Evolutionary conservation across 495 filamentous ascomycete genomes (phyloP).

Genomic region (Neurospora cerealis): DNA sequence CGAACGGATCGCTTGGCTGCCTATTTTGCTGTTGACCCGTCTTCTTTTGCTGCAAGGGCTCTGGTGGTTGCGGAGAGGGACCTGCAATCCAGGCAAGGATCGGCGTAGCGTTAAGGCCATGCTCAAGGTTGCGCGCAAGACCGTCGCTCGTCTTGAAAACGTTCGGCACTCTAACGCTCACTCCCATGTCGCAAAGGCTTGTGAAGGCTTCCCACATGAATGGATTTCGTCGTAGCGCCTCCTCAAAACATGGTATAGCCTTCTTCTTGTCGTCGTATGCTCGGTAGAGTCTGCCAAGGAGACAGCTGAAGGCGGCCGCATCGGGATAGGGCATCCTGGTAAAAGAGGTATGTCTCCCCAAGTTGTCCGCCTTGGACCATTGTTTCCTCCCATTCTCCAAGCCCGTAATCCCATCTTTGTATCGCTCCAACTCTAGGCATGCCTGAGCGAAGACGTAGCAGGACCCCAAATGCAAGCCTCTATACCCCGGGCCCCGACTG

Average conservation of each 20-base stretch:
- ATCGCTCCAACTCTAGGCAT: constrained; percentile 66
- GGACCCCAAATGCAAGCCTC: constrained; percentile 72
- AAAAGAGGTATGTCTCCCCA: constrained; percentile 66
- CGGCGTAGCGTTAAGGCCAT: constrained; percentile 14
- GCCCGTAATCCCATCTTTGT: constrained; percentile 68
- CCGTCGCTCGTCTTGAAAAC: constrained; percentile 65
- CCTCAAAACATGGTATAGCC: constrained; percentile 74
- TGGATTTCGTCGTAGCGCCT: constrained; percentile 80
- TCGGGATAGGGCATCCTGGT: constrained; percentile 66
- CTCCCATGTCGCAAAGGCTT: constrained; percentile 58
- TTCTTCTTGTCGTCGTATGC: constrained; percentile 70
- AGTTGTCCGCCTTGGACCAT: constrained; percentile 63
- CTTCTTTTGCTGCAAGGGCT: constrained; percentile 27
- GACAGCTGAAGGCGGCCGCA: constrained; percentile 65
- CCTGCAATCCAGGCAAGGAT: constrained; percentile 22
- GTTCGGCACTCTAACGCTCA: constrained; percentile 64
- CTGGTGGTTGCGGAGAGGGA: constrained; percentile 10
- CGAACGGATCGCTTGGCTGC: constrained; percentile 34
- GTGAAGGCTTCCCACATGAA: constrained; percentile 98
- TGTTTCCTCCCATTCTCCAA: constrained; percentile 61
- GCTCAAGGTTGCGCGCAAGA: constrained; percentile 31
- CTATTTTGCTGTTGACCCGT: constrained; percentile 6
- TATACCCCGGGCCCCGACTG: constrained; percentile 50
- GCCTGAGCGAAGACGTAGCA: constrained; percentile 86
- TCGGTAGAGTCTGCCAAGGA: constrained; percentile 81